These are phyloP conservation scores for Proliferodiscus dingleyae DNA, from an alignment of 2,329 filamentous ascomycete species.

Conservation along the genomic window DNA sequence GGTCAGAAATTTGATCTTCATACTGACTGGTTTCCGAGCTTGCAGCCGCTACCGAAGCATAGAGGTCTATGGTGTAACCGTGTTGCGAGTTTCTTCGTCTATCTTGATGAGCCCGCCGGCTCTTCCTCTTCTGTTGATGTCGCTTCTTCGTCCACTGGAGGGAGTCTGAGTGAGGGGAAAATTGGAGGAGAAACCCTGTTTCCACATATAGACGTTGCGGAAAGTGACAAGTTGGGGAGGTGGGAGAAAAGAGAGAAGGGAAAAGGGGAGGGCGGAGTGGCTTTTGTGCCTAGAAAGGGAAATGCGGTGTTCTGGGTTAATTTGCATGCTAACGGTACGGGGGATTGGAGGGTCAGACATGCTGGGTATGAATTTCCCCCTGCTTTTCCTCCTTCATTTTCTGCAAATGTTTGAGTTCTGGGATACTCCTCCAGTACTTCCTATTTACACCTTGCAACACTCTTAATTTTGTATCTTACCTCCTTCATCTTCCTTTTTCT, in stretches of 20 bases:
- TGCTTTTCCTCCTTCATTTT: too few species aligned
- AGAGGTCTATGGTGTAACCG: constrained; percentile 9
- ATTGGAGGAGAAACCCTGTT: constrained; percentile 18
- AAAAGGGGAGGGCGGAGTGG: constrained; percentile 6
- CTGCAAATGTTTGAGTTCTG: too few species aligned
- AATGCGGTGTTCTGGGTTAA: constrained; percentile 21
- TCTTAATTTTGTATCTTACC: too few species aligned
- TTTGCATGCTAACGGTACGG: constrained; percentile 17
- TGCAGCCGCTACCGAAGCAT: constrained; percentile 2
- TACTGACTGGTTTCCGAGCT: constrained; percentile 13
- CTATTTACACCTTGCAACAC: too few species aligned
- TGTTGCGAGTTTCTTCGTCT: constrained; percentile 16
- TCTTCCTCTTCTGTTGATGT: too few species aligned
- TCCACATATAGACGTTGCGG: constrained; percentile 7
- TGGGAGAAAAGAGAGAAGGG: constrained; percentile 1
- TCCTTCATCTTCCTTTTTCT: too few species aligned
- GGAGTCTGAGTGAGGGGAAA: not conserved
- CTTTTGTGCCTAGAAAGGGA: constrained; percentile 11
- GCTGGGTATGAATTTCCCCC: constrained; percentile 15
- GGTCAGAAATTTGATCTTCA: constrained; percentile 14
- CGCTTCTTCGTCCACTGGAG: too few species aligned
- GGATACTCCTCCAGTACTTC: too few species aligned
- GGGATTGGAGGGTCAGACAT: constrained; percentile 16
- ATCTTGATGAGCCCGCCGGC: constrained; percentile 11
- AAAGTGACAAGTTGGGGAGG: not conserved